Evolutionary conservation across 192 early-diverging fungal species (phyloP), one percentile per base, ranked within the genome.

Genomic region (Chytriomyces sp.): DNA sequence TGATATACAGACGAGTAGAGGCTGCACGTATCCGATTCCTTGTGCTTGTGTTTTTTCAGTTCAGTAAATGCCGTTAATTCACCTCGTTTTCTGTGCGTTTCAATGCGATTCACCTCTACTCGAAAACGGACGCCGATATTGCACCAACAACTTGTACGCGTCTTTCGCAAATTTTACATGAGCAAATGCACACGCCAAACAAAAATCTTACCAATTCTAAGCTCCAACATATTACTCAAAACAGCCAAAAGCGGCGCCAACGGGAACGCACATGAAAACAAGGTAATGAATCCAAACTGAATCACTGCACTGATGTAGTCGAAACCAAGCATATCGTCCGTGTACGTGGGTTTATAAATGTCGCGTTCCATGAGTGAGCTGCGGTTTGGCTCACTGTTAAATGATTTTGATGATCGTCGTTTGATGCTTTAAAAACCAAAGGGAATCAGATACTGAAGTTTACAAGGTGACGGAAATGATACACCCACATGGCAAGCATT

Each of bases 231-330:
- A 53, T 92, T 92, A 78, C 88, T 87, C 13, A 92, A 6, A 63
- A 86, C 76, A 13, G 89, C 89, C 80, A 93, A 86, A 28, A 91
- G 71, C 5, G 92, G 88, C 3, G 90, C 91, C 45, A 93, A 79
- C 8, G 92, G 92, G 72, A 91, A 92, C 0, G 89, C 87, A 23
- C 81, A 77, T 5, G 90, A 89, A 81, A 93, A 92, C 45, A 93
- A 76, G 5, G 87, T 77, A 62, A 93, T 85, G 81, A 89, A 93
- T 8, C 91, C 92, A 86, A 91, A 91, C 80, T 92, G 89, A 35
- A 91, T 75, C 6, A 92, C 87, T 64, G 50, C 60, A 10, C 61
- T 46, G 9, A 46, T 67, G 66, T 46, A 67, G 46, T 67, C 66
- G 45, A 67, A 67, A 45, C 66, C 66, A 13, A 67, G 66, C 11